phyloP scores from a whole-genome alignment of 1,284 basidiomycete species.

The Heterobasidion occidentale region DNA sequence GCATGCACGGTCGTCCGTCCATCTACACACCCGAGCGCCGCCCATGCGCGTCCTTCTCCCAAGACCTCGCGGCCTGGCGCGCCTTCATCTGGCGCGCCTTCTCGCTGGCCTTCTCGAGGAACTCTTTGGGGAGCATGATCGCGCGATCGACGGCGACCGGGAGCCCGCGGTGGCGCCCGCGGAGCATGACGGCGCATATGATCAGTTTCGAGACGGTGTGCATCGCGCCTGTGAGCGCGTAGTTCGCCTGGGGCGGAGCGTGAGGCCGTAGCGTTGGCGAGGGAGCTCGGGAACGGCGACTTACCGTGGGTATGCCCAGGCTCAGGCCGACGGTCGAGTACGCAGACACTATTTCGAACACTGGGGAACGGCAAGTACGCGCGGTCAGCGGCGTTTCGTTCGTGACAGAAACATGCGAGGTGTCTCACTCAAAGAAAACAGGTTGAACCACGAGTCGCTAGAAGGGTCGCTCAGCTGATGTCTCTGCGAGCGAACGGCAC shows the following conservation, averaged over 20 bases:
- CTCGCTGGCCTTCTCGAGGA: neutral
- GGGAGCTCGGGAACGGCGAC: neutral
- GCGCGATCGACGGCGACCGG: slow-evolving; percentile 38
- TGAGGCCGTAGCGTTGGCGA: too few species aligned
- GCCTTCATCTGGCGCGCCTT: neutral
- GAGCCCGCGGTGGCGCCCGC: slow-evolving; percentile 31
- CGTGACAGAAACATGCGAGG: too few species aligned
- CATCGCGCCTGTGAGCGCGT: slow-evolving; percentile 42
- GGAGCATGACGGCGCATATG: slow-evolving; percentile 51
- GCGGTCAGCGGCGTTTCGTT: too few species aligned
- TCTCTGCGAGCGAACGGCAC: too few species aligned
- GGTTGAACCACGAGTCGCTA: too few species aligned
- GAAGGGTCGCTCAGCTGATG: too few species aligned
- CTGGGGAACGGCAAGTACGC: too few species aligned
- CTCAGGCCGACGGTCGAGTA: slow-evolving; percentile 54
- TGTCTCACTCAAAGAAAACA: too few species aligned
- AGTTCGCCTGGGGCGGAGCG: slow-evolving; percentile 20
- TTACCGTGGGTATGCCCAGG: slow-evolving; percentile 36
- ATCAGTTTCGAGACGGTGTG: slow-evolving; percentile 48
- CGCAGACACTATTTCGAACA: slow-evolving; percentile 42
- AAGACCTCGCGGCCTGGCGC: too few species aligned
- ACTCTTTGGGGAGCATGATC: slow-evolving; percentile 1
- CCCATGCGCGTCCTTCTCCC: too few species aligned
- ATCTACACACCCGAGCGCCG: too few species aligned
- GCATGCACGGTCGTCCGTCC: too few species aligned